These are phyloP conservation scores for Dryadomyces quercus-mongolicae DNA, from an alignment of 2,329 filamentous ascomycete species.

Conservation along the genomic window DNA sequence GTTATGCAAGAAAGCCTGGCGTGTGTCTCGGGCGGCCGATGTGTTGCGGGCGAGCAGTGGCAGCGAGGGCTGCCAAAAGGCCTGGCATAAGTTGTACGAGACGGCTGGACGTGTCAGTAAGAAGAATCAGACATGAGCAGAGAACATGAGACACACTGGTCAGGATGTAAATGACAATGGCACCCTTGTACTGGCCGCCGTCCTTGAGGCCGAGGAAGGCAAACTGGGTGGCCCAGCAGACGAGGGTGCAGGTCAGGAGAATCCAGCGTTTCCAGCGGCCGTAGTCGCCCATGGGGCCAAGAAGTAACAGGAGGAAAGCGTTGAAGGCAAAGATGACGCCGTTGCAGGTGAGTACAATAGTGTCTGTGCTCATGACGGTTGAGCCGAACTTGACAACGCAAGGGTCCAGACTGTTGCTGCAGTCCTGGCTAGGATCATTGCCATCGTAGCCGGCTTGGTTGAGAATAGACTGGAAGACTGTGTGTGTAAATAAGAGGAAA, in stretches of 20 bases:
- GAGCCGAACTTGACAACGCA: slow-evolving; percentile 1
- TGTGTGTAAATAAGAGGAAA: neutral
- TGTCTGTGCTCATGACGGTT: slow-evolving; percentile 1
- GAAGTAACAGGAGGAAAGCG: slow-evolving; percentile 11
- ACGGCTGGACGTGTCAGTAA: neutral
- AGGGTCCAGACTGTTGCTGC: slow-evolving; percentile 2
- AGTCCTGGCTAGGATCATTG: slow-evolving; percentile 2
- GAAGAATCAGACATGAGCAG: neutral
- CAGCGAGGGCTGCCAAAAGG: slow-evolving; percentile 2
- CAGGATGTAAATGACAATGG: slow-evolving; percentile 1
- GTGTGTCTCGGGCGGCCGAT: neutral
- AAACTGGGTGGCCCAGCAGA: slow-evolving; percentile 1
- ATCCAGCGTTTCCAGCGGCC: slow-evolving; percentile 15
- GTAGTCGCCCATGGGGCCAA: slow-evolving; percentile 15
- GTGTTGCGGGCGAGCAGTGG: slow-evolving; percentile 2
- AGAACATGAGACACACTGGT: neutral
- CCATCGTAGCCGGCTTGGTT: slow-evolving; percentile 1
- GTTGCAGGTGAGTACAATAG: slow-evolving; percentile 5
- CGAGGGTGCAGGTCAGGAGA: slow-evolving; percentile 9
- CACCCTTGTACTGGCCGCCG: neutral
- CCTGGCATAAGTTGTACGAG: slow-evolving; percentile 1
- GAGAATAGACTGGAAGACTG: slow-evolving; percentile 4
- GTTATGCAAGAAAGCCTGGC: neutral
- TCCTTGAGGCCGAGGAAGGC: slow-evolving; percentile 1
- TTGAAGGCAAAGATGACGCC: slow-evolving; percentile 2